A percentile compares a stretch with the other conserved stretches of the same genome.
phyloP scores from a whole-genome alignment of 805 yeast genomes.

The Kuraishia borneana region DNA sequence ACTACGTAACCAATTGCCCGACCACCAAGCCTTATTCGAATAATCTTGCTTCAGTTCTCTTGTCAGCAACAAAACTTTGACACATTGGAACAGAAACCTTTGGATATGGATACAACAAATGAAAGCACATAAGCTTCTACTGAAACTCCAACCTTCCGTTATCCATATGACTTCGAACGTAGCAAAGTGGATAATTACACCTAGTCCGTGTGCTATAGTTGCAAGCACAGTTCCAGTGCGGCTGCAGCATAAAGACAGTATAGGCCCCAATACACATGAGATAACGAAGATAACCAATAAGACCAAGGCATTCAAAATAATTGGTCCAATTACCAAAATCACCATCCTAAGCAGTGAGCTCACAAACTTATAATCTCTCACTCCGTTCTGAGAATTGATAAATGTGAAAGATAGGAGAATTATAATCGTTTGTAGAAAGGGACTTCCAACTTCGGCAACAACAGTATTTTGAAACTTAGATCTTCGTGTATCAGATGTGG shows the following conservation, averaged over 20 bases:
- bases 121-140: slow-evolving; percentile 26
- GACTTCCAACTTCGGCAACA: slow-evolving; percentile 71
- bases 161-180: slow-evolving; percentile 24
- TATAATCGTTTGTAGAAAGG: slow-evolving; percentile 57
- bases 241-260: slow-evolving; percentile 20
- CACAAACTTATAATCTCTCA: slow-evolving; percentile 32
- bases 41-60: slow-evolving; percentile 29
- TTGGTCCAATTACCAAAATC: slow-evolving; percentile 39
- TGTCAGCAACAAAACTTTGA: slow-evolving; percentile 22
- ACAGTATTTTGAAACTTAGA: slow-evolving; percentile 71
- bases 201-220: slow-evolving; percentile 24
- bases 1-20: slow-evolving; percentile 33
- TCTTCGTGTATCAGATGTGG: slow-evolving; percentile 42
- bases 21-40: slow-evolving; percentile 41
- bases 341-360: slow-evolving; percentile 54
- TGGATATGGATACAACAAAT: slow-evolving; percentile 27
- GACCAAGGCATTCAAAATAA: slow-evolving; percentile 24
- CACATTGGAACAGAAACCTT: slow-evolving; percentile 20
- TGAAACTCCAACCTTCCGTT: slow-evolving; percentile 30
- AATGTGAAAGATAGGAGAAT: slow-evolving; percentile 66
- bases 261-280: slow-evolving; percentile 26
- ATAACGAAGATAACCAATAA: slow-evolving; percentile 21
- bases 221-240: slow-evolving; percentile 27
- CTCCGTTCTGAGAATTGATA: slow-evolving; percentile 84
- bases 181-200: slow-evolving; percentile 22